phyloP scores from a whole-genome alignment of 2,329 filamentous ascomycete species.

The Blumeriella jaapii region DNA sequence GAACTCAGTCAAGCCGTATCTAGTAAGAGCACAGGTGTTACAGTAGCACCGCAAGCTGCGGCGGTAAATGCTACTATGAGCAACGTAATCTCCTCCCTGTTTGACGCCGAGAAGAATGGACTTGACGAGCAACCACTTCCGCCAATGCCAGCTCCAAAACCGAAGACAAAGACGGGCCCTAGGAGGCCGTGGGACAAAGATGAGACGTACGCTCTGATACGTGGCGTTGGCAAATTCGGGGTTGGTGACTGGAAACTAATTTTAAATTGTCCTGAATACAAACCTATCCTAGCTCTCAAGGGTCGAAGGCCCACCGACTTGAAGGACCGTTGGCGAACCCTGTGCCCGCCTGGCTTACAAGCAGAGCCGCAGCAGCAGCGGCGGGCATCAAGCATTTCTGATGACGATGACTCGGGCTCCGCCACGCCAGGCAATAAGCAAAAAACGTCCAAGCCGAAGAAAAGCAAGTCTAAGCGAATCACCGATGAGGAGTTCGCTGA shows the following conservation, averaged over 20 bases:
- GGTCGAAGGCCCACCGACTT: slow-evolving; percentile 49
- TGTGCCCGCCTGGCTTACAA: slow-evolving; percentile 41
- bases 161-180: slow-evolving; percentile 37
- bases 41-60: not conserved
- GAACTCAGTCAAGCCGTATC: not conserved
- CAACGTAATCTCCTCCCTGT: too few species aligned
- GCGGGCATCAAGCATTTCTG: slow-evolving; percentile 32
- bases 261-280: slow-evolving; percentile 40
- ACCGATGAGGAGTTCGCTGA: slow-evolving; percentile 43
- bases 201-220: slow-evolving; percentile 49
- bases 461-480: slow-evolving; percentile 41
- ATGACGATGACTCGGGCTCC: too few species aligned
- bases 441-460: too few species aligned
- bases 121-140: slow-evolving; percentile 1
- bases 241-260: slow-evolving; percentile 57
- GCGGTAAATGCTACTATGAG: not conserved
- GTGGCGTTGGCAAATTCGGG: slow-evolving; percentile 50
- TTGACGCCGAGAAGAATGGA: not conserved
- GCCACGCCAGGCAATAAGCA: too few species aligned
- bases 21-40: not conserved
- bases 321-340: slow-evolving; percentile 56
- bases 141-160: slow-evolving; percentile 7
- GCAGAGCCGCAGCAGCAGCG: slow-evolving; percentile 23
- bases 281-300: slow-evolving; percentile 41
- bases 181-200: slow-evolving; percentile 54